Evolutionary conservation across 139 green algal genomes (phyloP), one percentile per base, ranked within the genome.

Genomic region (Micromonas pusilla): DNA sequence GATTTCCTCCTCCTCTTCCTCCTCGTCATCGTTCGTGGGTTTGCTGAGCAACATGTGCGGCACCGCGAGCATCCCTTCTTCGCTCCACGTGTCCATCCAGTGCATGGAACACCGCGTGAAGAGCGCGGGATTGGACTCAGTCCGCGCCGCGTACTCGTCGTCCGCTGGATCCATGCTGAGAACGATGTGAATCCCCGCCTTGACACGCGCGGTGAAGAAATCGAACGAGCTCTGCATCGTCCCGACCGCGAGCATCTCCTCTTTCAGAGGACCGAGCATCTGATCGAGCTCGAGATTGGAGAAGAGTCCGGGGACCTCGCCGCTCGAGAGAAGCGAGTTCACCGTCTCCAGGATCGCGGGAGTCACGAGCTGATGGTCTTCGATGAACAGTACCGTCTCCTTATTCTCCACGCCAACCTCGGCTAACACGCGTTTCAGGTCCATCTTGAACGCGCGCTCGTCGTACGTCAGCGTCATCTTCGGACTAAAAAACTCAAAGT

Each of bases 301-400:
- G 78, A 92, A 92, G 34, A 94, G 85, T 2, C 91, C 91, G 36
- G 88, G 87, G 30, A 94, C 82, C 83, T 95, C 87, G 4, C 88
- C 89, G 28, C 86, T 86, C 30, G 63, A 39, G 19, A 73, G 66
- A 9, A 73, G 23, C 23, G 33, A 60, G 66, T 92, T 92, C 32
- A 92, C 60, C 28, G 79, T 78, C 81, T 92, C 85, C 60, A 92
- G 84, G 34, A 93, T 83, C 38, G 71, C 71, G 5, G 71, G 38
- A 4, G 25, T 23, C 6, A 62, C n/a, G 4, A 80, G 45, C 73
- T 91, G 88, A 62, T 91, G 86, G 72, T 95, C 90, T 73, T 95
- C 90, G 57, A 96, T 75, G 54, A 92, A 83, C 31, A 94, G 82
- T 77, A 91, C 53, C 37, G 85, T 38, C 1, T 78, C 80, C 74